phyloP scores from a whole-genome alignment of 345 rosid genomes.

The Viola odorata region DNA sequence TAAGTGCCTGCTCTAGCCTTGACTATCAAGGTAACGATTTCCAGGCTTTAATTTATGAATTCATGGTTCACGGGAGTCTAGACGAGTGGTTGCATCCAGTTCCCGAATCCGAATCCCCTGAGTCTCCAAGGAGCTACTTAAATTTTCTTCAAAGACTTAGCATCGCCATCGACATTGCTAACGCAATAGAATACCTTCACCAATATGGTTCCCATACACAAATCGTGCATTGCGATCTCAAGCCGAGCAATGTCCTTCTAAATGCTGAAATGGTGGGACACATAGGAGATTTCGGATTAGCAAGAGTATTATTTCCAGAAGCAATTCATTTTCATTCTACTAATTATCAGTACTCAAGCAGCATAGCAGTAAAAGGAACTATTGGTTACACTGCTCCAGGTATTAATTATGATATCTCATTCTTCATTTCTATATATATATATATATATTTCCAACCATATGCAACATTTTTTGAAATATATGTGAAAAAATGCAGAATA shows the following conservation, averaged over 20 bases:
- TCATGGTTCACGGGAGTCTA: constrained; percentile 18
- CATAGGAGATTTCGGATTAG: constrained; percentile 13
- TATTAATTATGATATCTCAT: not conserved
- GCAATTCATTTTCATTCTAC: not conserved
- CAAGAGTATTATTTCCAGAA: constrained; percentile 6
- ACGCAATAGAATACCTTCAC: constrained; percentile 16
- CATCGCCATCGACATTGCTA: constrained; percentile 13
- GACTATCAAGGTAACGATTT: constrained; percentile 18
- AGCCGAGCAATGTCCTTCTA: constrained; percentile 17
- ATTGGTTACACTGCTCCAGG: constrained; percentile 18
- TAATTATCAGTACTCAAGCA: not conserved
- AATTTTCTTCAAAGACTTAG: constrained; percentile 11
- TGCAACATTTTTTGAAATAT: too few relatives aligned
- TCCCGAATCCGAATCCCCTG: not conserved
- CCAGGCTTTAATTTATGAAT: constrained; percentile 21
- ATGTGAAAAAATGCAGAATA: constrained; percentile 7
- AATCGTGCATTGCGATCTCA: constrained; percentile 14
- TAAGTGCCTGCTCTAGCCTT: constrained; percentile 16
- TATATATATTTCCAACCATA: too few relatives aligned
- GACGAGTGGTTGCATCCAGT: constrained; percentile 17
- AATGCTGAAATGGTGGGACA: constrained; percentile 11
- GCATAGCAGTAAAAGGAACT: constrained; percentile 1
- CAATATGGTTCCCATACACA: not conserved
- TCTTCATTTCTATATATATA: too few relatives aligned
- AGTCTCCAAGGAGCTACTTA: constrained; percentile 1